These are phyloP conservation scores for Yamadazyma akitaensis DNA, from an alignment of 805 yeast species.

Conservation along the genomic window DNA sequence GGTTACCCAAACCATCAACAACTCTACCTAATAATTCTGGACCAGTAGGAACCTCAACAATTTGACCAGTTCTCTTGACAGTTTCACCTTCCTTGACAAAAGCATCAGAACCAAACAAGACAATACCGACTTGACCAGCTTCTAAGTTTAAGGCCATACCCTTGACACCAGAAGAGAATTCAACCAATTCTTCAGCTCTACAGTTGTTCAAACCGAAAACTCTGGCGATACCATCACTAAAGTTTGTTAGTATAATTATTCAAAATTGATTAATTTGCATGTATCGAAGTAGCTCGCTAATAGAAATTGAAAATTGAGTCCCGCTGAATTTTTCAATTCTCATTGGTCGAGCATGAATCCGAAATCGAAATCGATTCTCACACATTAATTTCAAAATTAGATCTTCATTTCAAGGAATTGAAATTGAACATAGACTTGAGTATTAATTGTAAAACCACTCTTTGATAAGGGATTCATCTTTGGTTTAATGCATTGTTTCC, in stretches of 20 bases:
- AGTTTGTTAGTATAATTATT: constrained; percentile 33
- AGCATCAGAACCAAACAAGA: constrained; percentile 98
- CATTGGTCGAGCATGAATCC: constrained; percentile 15
- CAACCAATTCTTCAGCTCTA: constrained; percentile 99
- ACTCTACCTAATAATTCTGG: constrained; percentile 98
- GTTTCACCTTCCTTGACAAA: constrained; percentile 98
- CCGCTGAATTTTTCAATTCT: constrained; percentile 5
- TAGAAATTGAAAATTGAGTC: neutral
- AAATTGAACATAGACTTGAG: neutral
- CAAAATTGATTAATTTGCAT: neutral
- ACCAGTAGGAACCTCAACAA: constrained; percentile 99
- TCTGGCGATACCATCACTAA: constrained; percentile 99
- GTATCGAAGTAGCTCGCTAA: neutral
- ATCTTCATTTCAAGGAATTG: neutral
- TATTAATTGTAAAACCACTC: neutral
- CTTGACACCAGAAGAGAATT: constrained; percentile 98
- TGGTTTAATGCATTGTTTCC: neutral
- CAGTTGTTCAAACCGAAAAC: constrained; percentile 99
- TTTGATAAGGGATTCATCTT: neutral
- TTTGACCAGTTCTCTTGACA: constrained; percentile 99
- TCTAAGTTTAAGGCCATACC: constrained; percentile 99
- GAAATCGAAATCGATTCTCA: constrained; percentile 3
- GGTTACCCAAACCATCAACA: constrained; percentile 98
- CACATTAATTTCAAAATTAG: neutral
- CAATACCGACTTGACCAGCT: constrained; percentile 99